These are phyloP conservation scores for Argentina anserina DNA, from an alignment of 306 rosid species.

Conservation along the genomic window DNA sequence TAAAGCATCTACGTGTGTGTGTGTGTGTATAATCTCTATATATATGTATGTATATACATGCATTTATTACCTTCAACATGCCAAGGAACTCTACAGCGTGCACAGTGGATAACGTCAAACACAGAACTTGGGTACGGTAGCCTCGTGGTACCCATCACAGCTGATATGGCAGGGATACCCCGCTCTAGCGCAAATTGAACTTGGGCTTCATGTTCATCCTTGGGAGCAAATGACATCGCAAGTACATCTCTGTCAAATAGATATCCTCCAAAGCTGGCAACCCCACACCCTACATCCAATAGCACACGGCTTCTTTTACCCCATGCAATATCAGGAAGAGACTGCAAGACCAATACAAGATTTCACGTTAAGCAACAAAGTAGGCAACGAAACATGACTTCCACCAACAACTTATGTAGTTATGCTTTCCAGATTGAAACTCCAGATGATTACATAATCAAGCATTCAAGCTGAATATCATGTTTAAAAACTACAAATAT, in stretches of 20 bases:
- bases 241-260: conserved; percentile 76
- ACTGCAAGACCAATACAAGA: conserved; percentile 36
- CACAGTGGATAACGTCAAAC: conserved; percentile 84
- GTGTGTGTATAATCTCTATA: background rate
- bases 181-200: conserved; percentile 88
- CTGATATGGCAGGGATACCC: conserved; percentile 81
- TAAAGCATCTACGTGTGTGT: background rate
- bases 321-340: conserved; percentile 71
- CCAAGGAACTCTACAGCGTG: conserved; percentile 98
- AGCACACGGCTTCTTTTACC: conserved; percentile 83
- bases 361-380: conserved; percentile 12
- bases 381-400: background rate
- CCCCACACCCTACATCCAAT: conserved; percentile 89
- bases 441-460: background rate
- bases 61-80: conserved; percentile 64
- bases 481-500: background rate
- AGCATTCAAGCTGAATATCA: background rate
- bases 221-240: conserved; percentile 86
- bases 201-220: conserved; percentile 91
- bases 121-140: conserved; percentile 71
- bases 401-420: background rate
- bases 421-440: background rate
- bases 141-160: conserved; percentile 79
- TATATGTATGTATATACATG: background rate
- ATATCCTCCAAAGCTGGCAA: conserved; percentile 87